Evolutionary conservation across 371 early-diverging fungal species (phyloP), one percentile per base, ranked within the genome.

Genomic region (Haplosporangium sp.): DNA sequence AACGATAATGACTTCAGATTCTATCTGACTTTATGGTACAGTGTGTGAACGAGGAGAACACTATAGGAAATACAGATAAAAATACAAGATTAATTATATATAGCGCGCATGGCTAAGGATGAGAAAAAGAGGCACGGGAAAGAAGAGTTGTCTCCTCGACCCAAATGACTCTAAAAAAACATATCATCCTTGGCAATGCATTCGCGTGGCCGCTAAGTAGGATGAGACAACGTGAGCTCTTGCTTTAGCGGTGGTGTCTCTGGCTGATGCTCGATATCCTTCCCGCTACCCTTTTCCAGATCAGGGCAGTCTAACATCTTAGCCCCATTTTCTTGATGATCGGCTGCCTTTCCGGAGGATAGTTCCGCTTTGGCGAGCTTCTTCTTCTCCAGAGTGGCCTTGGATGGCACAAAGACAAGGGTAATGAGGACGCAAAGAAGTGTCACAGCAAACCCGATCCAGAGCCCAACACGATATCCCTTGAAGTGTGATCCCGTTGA

Each of bases 371-470:
- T 67, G 23, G 64, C 65, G 13, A 60, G 64, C 37, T 50, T 67
- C 60, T 77, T 77, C 58, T 63, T 71, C 13, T 77, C 72, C 50
- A 77, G 51, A 1, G 68, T 64, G 1, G 72, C 59, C 67, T 77
- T 77, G 12, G 72, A 67, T 2, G 79, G 79, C 23, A 77, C 79
- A 72, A 77, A 77, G 6, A 67, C 60, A 23, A 77, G 55, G 20
- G 79, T 67, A 55, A 77, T 77, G 47, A 67, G 10, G 4, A 77
- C 73, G 54, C 79, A 77, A 29, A 72, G 68, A n/a, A 64, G n/a
- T 10, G 79, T 77, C 16, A 77, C 72, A 0, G 61, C 72, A 40
- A 77, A 71, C 45, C 79, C 79, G 38, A 77, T 68, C 79, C 79
- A 77, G 20, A 77, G 64, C 2, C 79, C 79, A 16, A 72, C 69